Conservation (phyloP, 2,329 filamentous ascomycete species). For the Colletotrichum neosansevieriae region DNA sequence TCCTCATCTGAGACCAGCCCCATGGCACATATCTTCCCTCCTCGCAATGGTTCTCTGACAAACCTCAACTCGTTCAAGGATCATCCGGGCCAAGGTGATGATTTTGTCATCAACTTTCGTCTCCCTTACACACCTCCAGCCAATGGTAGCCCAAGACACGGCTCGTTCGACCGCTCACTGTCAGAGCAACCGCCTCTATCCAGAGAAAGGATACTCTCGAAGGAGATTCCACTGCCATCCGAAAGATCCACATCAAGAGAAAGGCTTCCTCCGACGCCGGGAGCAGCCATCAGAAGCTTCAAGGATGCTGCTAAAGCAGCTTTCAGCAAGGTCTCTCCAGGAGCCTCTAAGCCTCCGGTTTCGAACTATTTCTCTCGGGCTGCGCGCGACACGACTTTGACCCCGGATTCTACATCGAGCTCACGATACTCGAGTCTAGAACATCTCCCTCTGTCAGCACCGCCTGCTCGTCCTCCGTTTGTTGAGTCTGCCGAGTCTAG, state of each 20-base stretch:
- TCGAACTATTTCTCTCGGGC: constrained; percentile 32
- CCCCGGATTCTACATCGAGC: constrained; percentile 35
- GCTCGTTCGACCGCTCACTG: constrained; percentile 25
- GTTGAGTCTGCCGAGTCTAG: constrained; percentile 16
- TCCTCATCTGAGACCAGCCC: constrained; percentile 30
- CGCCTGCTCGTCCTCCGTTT: constrained; percentile 22
- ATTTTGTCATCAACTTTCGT: constrained; percentile 31
- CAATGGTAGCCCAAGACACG: constrained; percentile 17
- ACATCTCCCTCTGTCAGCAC: background rate
- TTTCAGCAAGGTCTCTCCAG: constrained; percentile 43
- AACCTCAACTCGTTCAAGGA: constrained; percentile 4
- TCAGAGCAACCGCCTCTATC: constrained; percentile 11
- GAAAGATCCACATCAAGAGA: constrained; percentile 19
- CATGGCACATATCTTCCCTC: constrained; percentile 13
- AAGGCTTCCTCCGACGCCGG: constrained; percentile 12
- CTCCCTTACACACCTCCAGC: constrained; percentile 37
- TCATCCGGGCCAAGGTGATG: constrained; percentile 6
- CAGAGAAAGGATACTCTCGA: background rate
- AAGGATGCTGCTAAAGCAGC: constrained; percentile 52
- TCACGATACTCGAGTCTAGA: constrained; percentile 32
- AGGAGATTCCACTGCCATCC: constrained; percentile 12
- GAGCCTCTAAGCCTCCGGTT: constrained; percentile 37
- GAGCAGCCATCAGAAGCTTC: constrained; percentile 43
- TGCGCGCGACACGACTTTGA: constrained; percentile 16
- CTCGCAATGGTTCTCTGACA: constrained; percentile 17